A percentile compares a stretch with the other conserved stretches of the same genome.
phyloP scores from a whole-genome alignment of 192 early-diverging fungal genomes.

The Entomortierella chlamydospora region DNA sequence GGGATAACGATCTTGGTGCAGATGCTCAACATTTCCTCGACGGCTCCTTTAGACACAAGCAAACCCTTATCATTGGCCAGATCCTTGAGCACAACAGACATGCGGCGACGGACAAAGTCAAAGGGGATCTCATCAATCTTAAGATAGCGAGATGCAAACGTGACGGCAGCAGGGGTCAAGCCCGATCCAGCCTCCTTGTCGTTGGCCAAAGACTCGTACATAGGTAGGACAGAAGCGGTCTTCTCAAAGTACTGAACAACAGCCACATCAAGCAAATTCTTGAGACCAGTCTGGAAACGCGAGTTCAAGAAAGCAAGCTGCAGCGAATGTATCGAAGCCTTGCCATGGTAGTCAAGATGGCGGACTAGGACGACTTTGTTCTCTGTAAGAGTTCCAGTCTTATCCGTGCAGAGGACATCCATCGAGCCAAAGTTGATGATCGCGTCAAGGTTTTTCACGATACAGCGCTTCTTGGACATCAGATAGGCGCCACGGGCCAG shows the following conservation, averaged over 20 bases:
- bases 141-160: conserved; percentile 19
- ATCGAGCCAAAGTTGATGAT: conserved; percentile 63
- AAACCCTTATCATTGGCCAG: conserved; percentile 7
- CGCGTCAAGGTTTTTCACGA: conserved; percentile 60
- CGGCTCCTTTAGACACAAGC: conserved; percentile 60
- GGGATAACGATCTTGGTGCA: conserved; percentile 54
- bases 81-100: conserved; percentile 60
- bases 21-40: conserved; percentile 58
- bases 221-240: conserved; percentile 26
- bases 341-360: conserved; percentile 44
- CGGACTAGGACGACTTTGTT: conserved; percentile 57
- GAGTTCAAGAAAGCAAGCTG: conserved; percentile 59
- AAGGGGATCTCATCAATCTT: conserved; percentile 65
- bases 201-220: conserved; percentile 8
- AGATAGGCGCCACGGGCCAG: conserved; percentile 58
- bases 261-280: conserved; percentile 61
- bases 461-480: conserved; percentile 58
- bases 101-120: conserved; percentile 63
- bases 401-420: conserved; percentile 61
- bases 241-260: conserved; percentile 53
- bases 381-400: conserved; percentile 62
- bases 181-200: conserved; percentile 7
- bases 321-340: conserved; percentile 26
- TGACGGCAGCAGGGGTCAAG: conserved; percentile 17
- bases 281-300: conserved; percentile 61